Percentiles rank a stretch among this genome's conserved stretches.
Evolutionary conservation across 176 grass and related monocot species (phyloP).

Genomic region (Dactylis glomerata): DNA sequence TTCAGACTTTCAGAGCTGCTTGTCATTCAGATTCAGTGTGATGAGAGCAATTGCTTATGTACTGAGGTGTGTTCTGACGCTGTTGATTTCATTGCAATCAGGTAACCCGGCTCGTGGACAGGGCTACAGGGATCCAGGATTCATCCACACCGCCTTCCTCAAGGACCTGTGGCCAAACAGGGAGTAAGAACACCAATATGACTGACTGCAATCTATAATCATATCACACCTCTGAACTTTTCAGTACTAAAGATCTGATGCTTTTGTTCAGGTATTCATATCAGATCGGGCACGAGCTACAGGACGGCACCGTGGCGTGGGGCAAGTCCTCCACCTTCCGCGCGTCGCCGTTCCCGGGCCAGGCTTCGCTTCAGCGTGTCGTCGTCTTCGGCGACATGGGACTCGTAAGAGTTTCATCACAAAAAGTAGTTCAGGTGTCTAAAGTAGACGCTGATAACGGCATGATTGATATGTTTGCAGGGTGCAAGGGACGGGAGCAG

Average conservation of each 20-base stretch:
- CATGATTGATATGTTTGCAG: too few relatives aligned
- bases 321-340: slow-evolving; percentile 65
- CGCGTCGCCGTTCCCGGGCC: slow-evolving; percentile 67
- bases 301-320: slow-evolving; percentile 51
- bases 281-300: slow-evolving; percentile 59
- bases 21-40: background rate
- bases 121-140: slow-evolving; percentile 84
- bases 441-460: too few relatives aligned
- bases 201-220: background rate
- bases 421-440: background rate
- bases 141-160: slow-evolving; percentile 80
- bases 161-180: slow-evolving; percentile 85
- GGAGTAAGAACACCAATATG: slow-evolving; percentile 35
- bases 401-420: background rate
- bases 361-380: slow-evolving; percentile 68
- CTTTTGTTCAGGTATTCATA: slow-evolving; percentile 53
- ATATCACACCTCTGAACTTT: background rate
- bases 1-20: background rate
- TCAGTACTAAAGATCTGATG: too few relatives aligned
- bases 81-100: background rate
- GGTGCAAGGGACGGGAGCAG: slow-evolving; percentile 57
- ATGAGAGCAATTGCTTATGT: background rate
- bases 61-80: background rate
- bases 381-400: slow-evolving; percentile 92
- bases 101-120: slow-evolving; percentile 64